Percentiles rank a stretch among this genome's conserved stretches.
Conservation (phyloP, 2,329 filamentous ascomycete species). For the Colletotrichum sp. region DNA sequence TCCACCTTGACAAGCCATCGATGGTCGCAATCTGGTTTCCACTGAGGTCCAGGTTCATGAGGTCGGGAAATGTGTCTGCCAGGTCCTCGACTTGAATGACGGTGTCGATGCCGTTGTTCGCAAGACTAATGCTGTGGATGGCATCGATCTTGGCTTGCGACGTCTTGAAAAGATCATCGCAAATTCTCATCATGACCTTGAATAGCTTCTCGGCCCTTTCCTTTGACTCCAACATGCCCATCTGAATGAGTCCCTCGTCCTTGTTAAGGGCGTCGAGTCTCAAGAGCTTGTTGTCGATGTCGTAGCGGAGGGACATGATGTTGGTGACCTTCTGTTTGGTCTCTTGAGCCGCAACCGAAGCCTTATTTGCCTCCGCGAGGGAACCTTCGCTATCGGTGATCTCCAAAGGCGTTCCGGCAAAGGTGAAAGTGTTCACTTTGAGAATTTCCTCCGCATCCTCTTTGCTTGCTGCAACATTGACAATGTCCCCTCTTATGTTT, state of each 20-base stretch:
- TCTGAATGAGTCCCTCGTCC: constrained; percentile 73
- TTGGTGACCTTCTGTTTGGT: constrained; percentile 72
- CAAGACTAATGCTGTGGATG: constrained; percentile 82
- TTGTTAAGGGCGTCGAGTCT: constrained; percentile 79
- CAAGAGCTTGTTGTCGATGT: constrained; percentile 73
- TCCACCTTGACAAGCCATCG: constrained; percentile 75
- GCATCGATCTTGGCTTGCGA: constrained; percentile 75
- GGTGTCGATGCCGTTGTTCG: constrained; percentile 78
- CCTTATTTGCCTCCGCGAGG: constrained; percentile 48
- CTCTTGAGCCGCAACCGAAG: constrained; percentile 60
- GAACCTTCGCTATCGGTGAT: constrained; percentile 52
- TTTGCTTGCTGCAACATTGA: constrained; percentile 70
- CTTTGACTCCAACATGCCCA: constrained; percentile 77
- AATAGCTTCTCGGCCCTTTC: constrained; percentile 86
- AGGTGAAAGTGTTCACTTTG: constrained; percentile 71
- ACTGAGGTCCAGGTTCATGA: constrained; percentile 89
- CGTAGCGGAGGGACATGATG: constrained; percentile 79
- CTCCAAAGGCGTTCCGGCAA: constrained; percentile 68
- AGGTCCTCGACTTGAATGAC: constrained; percentile 76
- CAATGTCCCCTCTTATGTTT: constrained; percentile 69
- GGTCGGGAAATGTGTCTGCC: constrained; percentile 79
- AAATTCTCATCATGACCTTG: constrained; percentile 87
- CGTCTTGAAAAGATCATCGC: constrained; percentile 77
- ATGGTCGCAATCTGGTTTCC: constrained; percentile 78
- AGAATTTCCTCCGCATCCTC: constrained; percentile 68